These are phyloP conservation scores for Strigomonas culicis DNA, from an alignment of 208 protist species.

Conservation along the genomic window DNA sequence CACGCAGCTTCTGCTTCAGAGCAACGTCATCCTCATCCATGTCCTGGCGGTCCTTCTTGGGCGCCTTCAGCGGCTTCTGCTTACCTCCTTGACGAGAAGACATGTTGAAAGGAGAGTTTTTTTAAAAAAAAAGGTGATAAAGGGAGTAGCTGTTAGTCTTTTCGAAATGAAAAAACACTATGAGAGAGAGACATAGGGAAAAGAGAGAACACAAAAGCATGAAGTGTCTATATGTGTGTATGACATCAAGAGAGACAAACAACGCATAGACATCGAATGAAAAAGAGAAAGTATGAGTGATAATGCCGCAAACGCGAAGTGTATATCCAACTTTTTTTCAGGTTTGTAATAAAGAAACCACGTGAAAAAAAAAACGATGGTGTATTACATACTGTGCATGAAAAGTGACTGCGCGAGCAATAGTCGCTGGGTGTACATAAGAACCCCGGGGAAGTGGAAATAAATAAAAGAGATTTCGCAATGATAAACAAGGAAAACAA, in stretches of 20 bases:
- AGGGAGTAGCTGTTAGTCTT: no score
- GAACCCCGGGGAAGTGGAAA: not conserved
- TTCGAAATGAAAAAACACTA: conserved; percentile 16
- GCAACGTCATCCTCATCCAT: conserved; percentile 68
- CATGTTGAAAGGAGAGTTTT: conserved; percentile 32
- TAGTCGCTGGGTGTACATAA: no score
- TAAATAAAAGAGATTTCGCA: conserved; percentile 5
- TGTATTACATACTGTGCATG: no score
- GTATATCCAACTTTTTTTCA: conserved; percentile 3
- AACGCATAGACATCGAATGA: no score
- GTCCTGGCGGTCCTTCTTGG: conserved; percentile 76
- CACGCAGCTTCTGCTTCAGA: conserved; percentile 73
- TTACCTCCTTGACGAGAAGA: conserved; percentile 85
- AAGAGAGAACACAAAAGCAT: conserved; percentile 7
- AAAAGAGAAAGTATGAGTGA: no score
- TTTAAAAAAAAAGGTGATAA: conserved; percentile 10
- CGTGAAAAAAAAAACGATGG: not conserved
- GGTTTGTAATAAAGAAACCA: not conserved
- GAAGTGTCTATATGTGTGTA: not conserved
- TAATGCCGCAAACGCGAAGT: not conserved
- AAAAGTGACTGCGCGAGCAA: no score
- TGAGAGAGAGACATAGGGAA: conserved; percentile 10
- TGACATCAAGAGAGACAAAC: no score
- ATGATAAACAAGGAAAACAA: not conserved
- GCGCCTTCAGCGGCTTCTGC: conserved; percentile 87